Base-by-base conservation (phyloP, 257 asterid genomes). In the Solanum pennellii region DNA sequence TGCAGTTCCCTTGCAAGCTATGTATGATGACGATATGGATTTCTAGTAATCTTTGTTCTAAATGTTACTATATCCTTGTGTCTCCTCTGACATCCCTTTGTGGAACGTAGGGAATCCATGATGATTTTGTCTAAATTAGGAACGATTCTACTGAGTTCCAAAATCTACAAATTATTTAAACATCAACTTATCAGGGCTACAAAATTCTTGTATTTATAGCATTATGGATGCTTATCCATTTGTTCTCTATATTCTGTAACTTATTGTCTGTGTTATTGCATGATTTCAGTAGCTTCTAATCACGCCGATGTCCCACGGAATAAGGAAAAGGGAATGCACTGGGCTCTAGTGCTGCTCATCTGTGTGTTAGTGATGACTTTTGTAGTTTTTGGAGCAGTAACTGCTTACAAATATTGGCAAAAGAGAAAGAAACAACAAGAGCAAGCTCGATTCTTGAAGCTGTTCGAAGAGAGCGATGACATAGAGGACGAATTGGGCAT, bases 391-490 rank as follows among this genome's bases (percentile, higher is more conserved):
- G 97, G 94, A 87, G 56, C 89, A 77, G 87, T 92, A 86, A 86
- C 88, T 14, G 95, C 89, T 73, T 90, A 87, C 89, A 94, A 92
- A 89, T 92, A 90, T 86, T 92, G 93, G 93, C 94, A 93, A 91
- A 92, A 86, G 87, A 90, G 93, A 49, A 95, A 89, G 94, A 94
- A 93, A 87, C 95, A 92, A 87, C 94, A 93, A 69, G 98, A 96
- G 35, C 98, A 96, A 88, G 98, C 97, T 20, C 93, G 95, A 80
- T 95, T 94, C 92, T 93, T 94, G 87, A 87, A 77, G 90, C 94
- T 94, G 37, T 94, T 94, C 9, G 95, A 93, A 89, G 96, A 93
- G 82, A 87, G 52, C 16, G 92, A 91, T 87, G 93, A 91, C 59
- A 88, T 91, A 2, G 91, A 89, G 33, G 93, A 91, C n/a, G 93